Base-by-base conservation (phyloP, 106 monocot genomes). In the Vanilla planifolia region DNA sequence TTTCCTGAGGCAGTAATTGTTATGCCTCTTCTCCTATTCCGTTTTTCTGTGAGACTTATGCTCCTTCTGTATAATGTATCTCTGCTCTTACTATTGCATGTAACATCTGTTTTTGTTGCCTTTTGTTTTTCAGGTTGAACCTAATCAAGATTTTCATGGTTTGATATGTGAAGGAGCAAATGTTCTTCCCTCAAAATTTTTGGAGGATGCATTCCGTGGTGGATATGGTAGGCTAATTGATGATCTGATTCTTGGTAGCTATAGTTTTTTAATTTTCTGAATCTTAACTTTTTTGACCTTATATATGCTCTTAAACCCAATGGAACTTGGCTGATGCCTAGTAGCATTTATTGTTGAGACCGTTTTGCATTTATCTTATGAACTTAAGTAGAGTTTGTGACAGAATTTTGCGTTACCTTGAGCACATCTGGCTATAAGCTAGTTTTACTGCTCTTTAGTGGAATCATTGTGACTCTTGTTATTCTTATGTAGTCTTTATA, bases 91-190 rank as follows among this genome's bases (percentile, higher is more conserved):
- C n/a, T n/a, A 42, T 42, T 42, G 41, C 6, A 42, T 6, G 6
- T 42, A 42, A 11, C 41, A 42, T 8, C 41, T 42, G 41, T 42
- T 6, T 6, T 42, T 42, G 11, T 42, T 8, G 6, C 6, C 6
- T 42, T 59, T 63, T 63, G 1, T 44, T 65, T 53, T 65, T 33
- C 73, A 99, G 98, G 98, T 99, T 52, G 98, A 99, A 69, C 98
- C 98, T 48, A 99, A 92, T 67, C 98, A 99, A 63, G 92, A 99
- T 17, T 99, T 99, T 61, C 81, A 77, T 43, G 98, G 98, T 15
- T 69, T 99, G 72, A 68, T 92, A 28, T 99, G 98, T 71, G 98
- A 99, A 59, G 92, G 98, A 33, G 92, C 98, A 61, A 92, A 77
- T 73, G 81, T 84, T 58, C 81, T 99, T 58, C 92, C 92, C 29